A percentile compares a stretch with the other conserved stretches of the same genome.
Evolutionary conservation across 345 rosid species (phyloP).

Genomic region (Corchorus olitorius): DNA sequence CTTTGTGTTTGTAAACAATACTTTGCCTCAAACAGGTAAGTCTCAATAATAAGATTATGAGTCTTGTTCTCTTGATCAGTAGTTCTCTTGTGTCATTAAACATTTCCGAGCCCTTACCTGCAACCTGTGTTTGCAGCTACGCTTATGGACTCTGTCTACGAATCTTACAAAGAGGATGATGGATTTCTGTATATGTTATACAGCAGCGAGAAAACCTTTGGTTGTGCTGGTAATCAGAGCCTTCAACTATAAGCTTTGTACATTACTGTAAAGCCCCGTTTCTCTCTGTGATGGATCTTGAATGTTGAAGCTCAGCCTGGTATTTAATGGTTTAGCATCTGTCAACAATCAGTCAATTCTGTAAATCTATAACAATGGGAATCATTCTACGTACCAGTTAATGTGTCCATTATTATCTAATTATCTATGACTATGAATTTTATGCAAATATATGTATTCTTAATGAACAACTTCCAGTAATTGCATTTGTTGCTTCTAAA

Average conservation of each 20-base stretch:
- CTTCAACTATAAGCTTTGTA: conserved; percentile 17
- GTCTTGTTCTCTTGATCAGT: background rate
- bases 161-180: conserved; percentile 79
- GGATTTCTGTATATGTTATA: conserved; percentile 85
- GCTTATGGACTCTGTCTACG: conserved; percentile 64
- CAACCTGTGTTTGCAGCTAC: conserved; percentile 50
- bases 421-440: background rate
- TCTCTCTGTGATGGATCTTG: background rate
- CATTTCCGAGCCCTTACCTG: background rate
- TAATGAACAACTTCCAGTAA: background rate
- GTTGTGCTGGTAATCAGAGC: conserved; percentile 25
- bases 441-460: background rate
- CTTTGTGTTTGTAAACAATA: conserved; percentile 79
- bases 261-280: background rate
- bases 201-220: conserved; percentile 79
- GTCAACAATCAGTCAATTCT: background rate
- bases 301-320: conserved; percentile 16
- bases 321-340: conserved; percentile 9
- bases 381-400: background rate
- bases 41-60: background rate
- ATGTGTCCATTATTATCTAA: background rate
- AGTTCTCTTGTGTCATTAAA: background rate
- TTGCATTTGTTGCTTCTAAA: background rate
- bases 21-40: conserved; percentile 62
- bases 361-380: background rate